These are phyloP conservation scores for Pythium folliculosum DNA, from an alignment of 352 stramenopile species.

Conservation along the genomic window DNA sequence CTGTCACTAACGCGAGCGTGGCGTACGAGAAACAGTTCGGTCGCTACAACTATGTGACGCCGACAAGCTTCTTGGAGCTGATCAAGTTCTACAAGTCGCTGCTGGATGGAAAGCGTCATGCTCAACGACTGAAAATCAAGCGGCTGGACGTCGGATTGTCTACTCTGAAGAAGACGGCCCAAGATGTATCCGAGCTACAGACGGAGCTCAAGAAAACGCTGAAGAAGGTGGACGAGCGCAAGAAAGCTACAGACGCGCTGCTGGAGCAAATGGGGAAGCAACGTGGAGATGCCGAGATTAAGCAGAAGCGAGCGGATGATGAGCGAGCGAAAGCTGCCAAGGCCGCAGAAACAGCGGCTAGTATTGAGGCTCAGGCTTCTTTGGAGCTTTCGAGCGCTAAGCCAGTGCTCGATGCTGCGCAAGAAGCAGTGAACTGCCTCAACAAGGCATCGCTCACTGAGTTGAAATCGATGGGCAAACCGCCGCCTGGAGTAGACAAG, in stretches of 20 bases:
- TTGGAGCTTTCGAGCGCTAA: conserved; percentile 80
- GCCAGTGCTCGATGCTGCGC: conserved; percentile 77
- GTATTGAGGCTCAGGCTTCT: conserved; percentile 70
- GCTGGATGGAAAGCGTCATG: conserved; percentile 54
- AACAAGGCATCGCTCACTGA: conserved; percentile 90
- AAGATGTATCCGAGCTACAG: conserved; percentile 79
- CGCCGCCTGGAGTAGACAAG: conserved; percentile 86
- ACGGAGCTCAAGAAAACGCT: conserved; percentile 87
- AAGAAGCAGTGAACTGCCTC: conserved; percentile 88
- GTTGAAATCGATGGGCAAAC: conserved; percentile 89
- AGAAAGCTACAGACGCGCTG: conserved; percentile 83
- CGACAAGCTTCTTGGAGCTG: conserved; percentile 91
- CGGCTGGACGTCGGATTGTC: conserved; percentile 83
- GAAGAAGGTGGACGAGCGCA: conserved; percentile 91
- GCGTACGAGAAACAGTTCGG: conserved; percentile 75
- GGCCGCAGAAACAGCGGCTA: conserved; percentile 63
- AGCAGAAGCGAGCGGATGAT: conserved; percentile 80
- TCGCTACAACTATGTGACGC: conserved; percentile 92
- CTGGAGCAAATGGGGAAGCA: conserved; percentile 91
- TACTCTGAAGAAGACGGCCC: conserved; percentile 82
- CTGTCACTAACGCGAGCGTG: conserved; percentile 74
- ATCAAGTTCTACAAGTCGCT: conserved; percentile 92
- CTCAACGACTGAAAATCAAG: conserved; percentile 64
- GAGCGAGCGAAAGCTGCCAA: conserved; percentile 73
- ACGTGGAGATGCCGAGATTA: conserved; percentile 85